Conservation (phyloP, 164 flowering plant species). For the Aristolochia californica region DNA sequence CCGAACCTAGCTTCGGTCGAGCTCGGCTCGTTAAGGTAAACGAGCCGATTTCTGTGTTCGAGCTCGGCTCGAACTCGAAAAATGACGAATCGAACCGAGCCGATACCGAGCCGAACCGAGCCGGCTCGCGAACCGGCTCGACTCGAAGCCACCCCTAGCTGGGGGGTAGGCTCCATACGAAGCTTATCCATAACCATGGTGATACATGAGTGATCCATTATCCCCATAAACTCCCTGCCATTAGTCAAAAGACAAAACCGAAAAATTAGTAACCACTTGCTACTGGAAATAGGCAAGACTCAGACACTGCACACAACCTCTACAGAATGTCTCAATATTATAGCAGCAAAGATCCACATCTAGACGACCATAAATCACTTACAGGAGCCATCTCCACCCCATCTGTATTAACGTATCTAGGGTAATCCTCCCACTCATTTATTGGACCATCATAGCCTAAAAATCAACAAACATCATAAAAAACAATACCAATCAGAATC, state of each 20-base stretch:
- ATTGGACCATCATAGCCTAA: constrained; percentile 51
- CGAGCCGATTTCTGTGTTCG: constrained; percentile 46
- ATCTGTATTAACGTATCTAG: constrained; percentile 41
- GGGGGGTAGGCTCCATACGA: constrained; percentile 69
- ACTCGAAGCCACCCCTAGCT: no score
- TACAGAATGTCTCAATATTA: neutral
- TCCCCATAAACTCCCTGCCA: constrained; percentile 61
- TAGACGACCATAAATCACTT: constrained; percentile 13
- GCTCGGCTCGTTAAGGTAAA: constrained; percentile 45
- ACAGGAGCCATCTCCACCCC: constrained; percentile 64
- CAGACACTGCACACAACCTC: neutral
- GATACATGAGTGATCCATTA: constrained; percentile 45
- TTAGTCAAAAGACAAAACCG: neutral
- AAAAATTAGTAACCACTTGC: neutral
- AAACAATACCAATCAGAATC: neutral
- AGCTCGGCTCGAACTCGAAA: neutral
- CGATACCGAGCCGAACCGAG: no score
- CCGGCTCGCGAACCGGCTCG: no score
- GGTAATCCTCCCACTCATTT: constrained; percentile 53
- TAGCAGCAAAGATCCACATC: neutral
- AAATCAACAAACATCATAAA: constrained; percentile 1
- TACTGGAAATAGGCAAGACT: neutral
- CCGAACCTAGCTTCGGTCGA: no score
- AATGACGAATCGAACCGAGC: no score
- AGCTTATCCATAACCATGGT: constrained; percentile 59